These are phyloP conservation scores for Cyclostephanos tholiformis DNA, from an alignment of 108 stramenopile species.

Conservation along the genomic window DNA sequence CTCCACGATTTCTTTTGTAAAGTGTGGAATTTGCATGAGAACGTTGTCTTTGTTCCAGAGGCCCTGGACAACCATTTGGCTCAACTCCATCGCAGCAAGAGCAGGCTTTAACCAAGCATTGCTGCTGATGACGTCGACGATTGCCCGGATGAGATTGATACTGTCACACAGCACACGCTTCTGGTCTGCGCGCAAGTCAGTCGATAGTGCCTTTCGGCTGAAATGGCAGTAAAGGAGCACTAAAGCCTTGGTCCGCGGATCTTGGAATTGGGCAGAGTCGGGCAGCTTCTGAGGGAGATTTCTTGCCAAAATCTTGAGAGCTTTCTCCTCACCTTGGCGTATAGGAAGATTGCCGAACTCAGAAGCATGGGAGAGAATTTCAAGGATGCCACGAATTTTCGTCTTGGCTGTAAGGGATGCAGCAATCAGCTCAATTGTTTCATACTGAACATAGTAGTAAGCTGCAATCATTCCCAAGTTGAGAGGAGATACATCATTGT, in stretches of 20 bases:
- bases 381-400: constrained; percentile 91
- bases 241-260: constrained; percentile 91
- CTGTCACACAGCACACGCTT: constrained; percentile 79
- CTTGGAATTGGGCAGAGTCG: constrained; percentile 64
- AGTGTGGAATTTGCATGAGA: constrained; percentile 95
- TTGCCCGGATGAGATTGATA: constrained; percentile 87
- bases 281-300: constrained; percentile 84
- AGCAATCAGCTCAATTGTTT: constrained; percentile 97
- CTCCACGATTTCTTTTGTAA: constrained; percentile 89
- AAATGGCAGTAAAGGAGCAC: constrained; percentile 93
- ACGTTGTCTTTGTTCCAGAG: constrained; percentile 94
- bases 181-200: constrained; percentile 86
- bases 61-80: constrained; percentile 98
- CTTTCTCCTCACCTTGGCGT: constrained; percentile 92
- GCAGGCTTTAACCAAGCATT: constrained; percentile 98
- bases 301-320: constrained; percentile 80
- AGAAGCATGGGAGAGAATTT: constrained; percentile 93
- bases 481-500: constrained; percentile 90
- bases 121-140: constrained; percentile 98
- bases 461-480: constrained; percentile 99
- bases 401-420: constrained; percentile 94
- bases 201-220: constrained; percentile 75
- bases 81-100: constrained; percentile 97
- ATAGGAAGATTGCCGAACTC: constrained; percentile 90
- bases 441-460: constrained; percentile 96